phyloP scores from a whole-genome alignment of 495 filamentous ascomycete species.

The Rhypophila decipiens region DNA sequence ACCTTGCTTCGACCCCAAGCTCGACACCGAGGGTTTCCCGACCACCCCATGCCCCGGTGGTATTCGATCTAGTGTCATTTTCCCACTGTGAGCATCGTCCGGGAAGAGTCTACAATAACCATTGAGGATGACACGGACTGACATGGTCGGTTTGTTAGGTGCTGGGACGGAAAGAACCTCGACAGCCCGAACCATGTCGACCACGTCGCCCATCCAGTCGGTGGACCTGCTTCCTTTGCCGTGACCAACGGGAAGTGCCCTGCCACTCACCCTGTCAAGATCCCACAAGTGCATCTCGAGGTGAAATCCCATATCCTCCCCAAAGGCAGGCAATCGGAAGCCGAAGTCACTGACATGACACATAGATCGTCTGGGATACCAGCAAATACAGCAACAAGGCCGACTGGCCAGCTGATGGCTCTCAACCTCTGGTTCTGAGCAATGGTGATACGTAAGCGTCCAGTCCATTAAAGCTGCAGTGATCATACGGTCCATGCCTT shows the following conservation, averaged over 20 bases:
- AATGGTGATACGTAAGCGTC: slow-evolving; percentile 29
- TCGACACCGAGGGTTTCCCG: slow-evolving; percentile 36
- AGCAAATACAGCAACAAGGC: slow-evolving; percentile 37
- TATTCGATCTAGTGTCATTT: slow-evolving; percentile 45
- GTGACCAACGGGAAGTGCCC: slow-evolving; percentile 38
- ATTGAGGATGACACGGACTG: too few relatives aligned
- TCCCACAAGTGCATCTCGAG: slow-evolving; percentile 47
- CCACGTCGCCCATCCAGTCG: slow-evolving; percentile 39
- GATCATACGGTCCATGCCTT: not conserved
- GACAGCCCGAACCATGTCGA: slow-evolving; percentile 44
- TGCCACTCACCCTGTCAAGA: slow-evolving; percentile 39
- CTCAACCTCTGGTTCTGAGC: slow-evolving; percentile 43
- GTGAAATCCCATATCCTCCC: slow-evolving; percentile 5
- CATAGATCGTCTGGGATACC: slow-evolving; percentile 43
- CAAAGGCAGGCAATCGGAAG: too few relatives aligned
- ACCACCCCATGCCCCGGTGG: slow-evolving; percentile 33
- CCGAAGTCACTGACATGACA: too few relatives aligned
- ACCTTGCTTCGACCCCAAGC: slow-evolving; percentile 32
- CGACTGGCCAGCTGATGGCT: slow-evolving; percentile 40
- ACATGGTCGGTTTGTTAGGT: too few relatives aligned
- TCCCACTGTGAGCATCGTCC: slow-evolving; percentile 33
- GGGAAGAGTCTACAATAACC: too few relatives aligned
- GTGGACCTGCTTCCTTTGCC: slow-evolving; percentile 41
- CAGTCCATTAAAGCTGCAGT: too few relatives aligned
- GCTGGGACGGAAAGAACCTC: slow-evolving; percentile 49